Base-by-base conservation (phyloP, 2,329 filamentous ascomycete genomes). In the Immersiporthe knoxdaviesiana region DNA sequence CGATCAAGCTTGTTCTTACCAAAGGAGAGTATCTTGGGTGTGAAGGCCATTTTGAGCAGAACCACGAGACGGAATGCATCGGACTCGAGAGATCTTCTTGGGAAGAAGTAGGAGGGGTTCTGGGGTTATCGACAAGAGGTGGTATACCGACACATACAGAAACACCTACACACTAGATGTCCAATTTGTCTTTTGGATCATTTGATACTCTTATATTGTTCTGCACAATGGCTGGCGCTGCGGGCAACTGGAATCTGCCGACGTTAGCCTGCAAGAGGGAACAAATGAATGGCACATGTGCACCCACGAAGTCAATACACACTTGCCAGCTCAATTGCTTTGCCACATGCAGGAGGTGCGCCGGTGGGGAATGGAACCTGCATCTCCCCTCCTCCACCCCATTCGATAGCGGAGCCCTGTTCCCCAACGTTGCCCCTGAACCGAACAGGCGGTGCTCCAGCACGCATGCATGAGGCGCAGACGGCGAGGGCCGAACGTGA, bases 11-110 rank as follows among this genome's bases (percentile, higher is more conserved):
- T 44, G 6, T 21, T n/a, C 65, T 67, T 67, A 67, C 65, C 65
- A 16, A 67, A 41, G 21, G 65, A 67, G 32, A 66, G 64, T n/a
- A 66, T 47, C n/a, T 35, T 60, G 3, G 41, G 41, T n/a, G 18
- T 50, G 16, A 30, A 27, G n/a, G 61, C 5, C 61, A 63, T 63
- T 27, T 30, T 56, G 52, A 56, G 52, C 24, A 30, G 52, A 56
- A 30, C 24, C 24, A 56, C 14, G 24, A 30, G 52, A 24, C 27
- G 24, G 52, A 56, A 30, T 56, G 24, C 52, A 56, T 56, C 52
- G 27, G 27, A 11, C 24, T 56, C 24, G 52, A 56, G 52, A 12
- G 24, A 56, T 16, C 5, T 54, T 4, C 52, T 56, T 56, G 18
- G 7, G 44, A 7, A 47, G 21, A 47, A 47, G 7, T 39, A 47